Evolutionary conservation across 495 filamentous ascomycete genomes (phyloP), one percentile per base, ranked within the genome.

Genomic region (Lasiosphaeria hispida): DNA sequence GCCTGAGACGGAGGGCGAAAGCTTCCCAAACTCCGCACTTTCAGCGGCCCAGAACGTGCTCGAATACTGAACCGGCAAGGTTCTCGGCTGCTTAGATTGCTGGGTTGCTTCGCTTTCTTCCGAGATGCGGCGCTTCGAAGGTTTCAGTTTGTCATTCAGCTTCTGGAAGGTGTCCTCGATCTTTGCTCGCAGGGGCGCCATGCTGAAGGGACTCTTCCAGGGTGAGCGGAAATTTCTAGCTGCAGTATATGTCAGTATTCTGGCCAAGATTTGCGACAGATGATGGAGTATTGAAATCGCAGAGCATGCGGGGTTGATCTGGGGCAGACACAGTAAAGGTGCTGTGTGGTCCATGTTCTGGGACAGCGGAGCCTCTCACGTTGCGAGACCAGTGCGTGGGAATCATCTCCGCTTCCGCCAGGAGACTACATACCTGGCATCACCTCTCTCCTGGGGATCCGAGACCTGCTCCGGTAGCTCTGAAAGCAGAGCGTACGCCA

Each of bases 51-150:
- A 23, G 9, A 3, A 23, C 13, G 15, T 10, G 9, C 3, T 15
- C 43, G 18, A 23, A 5, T 2, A 15, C 17, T 23, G 43, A 7
- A 6, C 17, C 30, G 43, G 43, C 23, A 30, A 15, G 43, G 43
- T 63, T 41, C 53, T 57, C 8, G 35, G 49, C 44, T 61, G 50
- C 44, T 64, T 64, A n/a, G 48, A 8, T 4, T 55, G 59, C 15
- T 58, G 37, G 5, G 8, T 43, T 13, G 34, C 35, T 3, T 45
- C 55, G 8, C n/a, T 41, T 1, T 61, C 62, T 6, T 61, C 58
- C 1, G 59, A 56, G 17, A 56, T 53, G 14, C 55, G 58, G 7
- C 62, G 54, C 30, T 65, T 65, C 1, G 51, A 58, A 4, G 42
- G 30, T 37, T 42, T 15, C 36, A 64, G 41, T 9, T 59, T 61